Evolutionary conservation across 306 rosid genomes (phyloP).

Genomic region (Carpinus fangiana): DNA sequence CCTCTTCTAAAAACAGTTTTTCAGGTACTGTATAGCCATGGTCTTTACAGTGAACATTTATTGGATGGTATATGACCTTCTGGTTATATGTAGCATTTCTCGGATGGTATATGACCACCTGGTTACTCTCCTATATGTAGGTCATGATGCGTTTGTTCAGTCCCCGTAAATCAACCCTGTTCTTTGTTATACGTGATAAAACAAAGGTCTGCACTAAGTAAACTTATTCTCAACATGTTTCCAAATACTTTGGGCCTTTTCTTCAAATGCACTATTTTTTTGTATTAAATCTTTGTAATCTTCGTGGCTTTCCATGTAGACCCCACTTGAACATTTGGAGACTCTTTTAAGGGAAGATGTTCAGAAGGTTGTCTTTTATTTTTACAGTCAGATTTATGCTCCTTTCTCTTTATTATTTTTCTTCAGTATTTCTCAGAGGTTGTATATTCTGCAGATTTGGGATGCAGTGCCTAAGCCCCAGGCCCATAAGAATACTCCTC

Average conservation of each 20-base stretch:
- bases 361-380: conserved; percentile 50
- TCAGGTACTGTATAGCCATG: conserved; percentile 60
- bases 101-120: background rate
- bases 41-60: conserved; percentile 16
- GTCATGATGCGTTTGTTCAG: conserved; percentile 94
- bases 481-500: conserved; percentile 67
- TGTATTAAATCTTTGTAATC: conserved; percentile 15
- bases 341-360: conserved; percentile 81
- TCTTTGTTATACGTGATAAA: conserved; percentile 92
- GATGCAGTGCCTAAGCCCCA: conserved; percentile 74
- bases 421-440: conserved; percentile 18
- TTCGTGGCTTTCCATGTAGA: conserved; percentile 44
- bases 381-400: conserved; percentile 5
- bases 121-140: conserved; percentile 39
- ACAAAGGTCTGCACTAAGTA: conserved; percentile 57
- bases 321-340: conserved; percentile 71
- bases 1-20: conserved; percentile 92
- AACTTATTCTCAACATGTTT: background rate
- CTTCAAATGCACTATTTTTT: conserved; percentile 9
- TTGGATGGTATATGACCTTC: conserved; percentile 24
- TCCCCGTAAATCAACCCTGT: conserved; percentile 82
- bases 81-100: conserved; percentile 30
- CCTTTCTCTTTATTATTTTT: background rate
- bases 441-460: conserved; percentile 76
- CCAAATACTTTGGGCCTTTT: conserved; percentile 22